Conservation (phyloP, 352 stramenopile genomes). For the Globisporangium canariense region DNA sequence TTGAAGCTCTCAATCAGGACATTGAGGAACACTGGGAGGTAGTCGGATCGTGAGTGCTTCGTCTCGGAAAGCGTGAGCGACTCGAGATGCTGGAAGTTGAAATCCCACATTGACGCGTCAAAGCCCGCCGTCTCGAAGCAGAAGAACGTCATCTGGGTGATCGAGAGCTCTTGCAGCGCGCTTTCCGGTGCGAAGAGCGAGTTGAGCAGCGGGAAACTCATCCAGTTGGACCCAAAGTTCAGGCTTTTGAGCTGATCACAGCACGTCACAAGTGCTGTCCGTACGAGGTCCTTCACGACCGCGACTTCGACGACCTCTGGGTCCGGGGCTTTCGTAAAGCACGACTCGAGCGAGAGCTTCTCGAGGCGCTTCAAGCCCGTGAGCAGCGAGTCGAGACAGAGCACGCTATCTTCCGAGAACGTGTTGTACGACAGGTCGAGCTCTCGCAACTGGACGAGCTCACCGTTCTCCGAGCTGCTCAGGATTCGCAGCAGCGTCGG, state of each 20-base stretch:
- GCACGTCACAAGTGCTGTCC: slow-evolving; percentile 31
- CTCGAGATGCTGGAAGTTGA: slow-evolving; percentile 44
- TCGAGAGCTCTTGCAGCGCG: slow-evolving; percentile 35
- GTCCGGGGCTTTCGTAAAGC: slow-evolving; percentile 47
- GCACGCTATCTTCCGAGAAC: slow-evolving; percentile 35
- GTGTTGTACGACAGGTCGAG: slow-evolving; percentile 76
- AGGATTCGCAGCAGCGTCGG: slow-evolving; percentile 36
- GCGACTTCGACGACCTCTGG: slow-evolving; percentile 32
- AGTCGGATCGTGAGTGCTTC: slow-evolving; percentile 30
- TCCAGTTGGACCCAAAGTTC: slow-evolving; percentile 58
- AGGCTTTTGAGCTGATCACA: slow-evolving; percentile 36
- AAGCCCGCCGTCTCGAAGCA: slow-evolving; percentile 13
- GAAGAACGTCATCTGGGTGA: slow-evolving; percentile 36
- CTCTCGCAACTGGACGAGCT: slow-evolving; percentile 30
- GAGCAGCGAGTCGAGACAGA: slow-evolving; percentile 37
- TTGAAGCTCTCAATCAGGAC: slow-evolving; percentile 45
- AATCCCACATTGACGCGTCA: slow-evolving; percentile 32
- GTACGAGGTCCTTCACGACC: slow-evolving; percentile 38
- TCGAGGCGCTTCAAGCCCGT: slow-evolving; percentile 33
- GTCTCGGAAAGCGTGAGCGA: slow-evolving; percentile 34
- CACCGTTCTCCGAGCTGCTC: slow-evolving; percentile 18
- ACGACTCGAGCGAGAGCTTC: slow-evolving; percentile 52
- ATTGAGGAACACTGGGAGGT: slow-evolving; percentile 33
- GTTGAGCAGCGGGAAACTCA: slow-evolving; percentile 50
- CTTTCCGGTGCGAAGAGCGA: slow-evolving; percentile 51